phyloP scores from a whole-genome alignment of 306 rosid species.

The Quercus mongolica region DNA sequence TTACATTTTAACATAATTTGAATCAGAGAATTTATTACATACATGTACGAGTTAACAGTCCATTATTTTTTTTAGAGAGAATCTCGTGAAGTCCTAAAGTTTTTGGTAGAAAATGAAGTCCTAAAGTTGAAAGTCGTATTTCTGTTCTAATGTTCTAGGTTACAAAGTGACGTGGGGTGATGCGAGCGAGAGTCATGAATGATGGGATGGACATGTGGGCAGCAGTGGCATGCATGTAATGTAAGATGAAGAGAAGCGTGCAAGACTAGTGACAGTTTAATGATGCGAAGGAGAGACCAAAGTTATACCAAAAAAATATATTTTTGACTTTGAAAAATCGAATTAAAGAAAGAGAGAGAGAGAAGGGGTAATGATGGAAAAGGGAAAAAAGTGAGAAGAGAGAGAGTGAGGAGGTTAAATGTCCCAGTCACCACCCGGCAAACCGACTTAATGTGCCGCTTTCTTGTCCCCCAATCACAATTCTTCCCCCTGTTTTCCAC shows the following conservation, averaged over 20 bases:
- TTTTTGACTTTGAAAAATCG: neutral
- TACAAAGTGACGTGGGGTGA: constrained; percentile 17
- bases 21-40: too few relatives aligned
- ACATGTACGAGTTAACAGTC: too few relatives aligned
- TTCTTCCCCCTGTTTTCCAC: constrained; percentile 29
- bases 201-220: neutral
- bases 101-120: too few relatives aligned
- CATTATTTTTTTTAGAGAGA: too few relatives aligned
- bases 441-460: constrained; percentile 51
- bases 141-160: too few relatives aligned
- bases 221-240: constrained; percentile 14
- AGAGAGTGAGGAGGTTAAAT: constrained; percentile 13
- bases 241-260: neutral
- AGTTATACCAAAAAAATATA: neutral
- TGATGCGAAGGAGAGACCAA: neutral
- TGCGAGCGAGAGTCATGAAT: neutral
- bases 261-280: neutral
- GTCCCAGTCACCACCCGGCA: constrained; percentile 63
- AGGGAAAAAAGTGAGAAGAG: constrained; percentile 7
- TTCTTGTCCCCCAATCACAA: constrained; percentile 60
- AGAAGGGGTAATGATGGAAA: constrained; percentile 36
- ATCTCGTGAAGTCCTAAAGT: too few relatives aligned
- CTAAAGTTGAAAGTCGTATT: too few relatives aligned
- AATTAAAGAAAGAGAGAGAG: neutral
- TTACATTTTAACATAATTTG: too few relatives aligned